Conservation (phyloP, 2,329 filamentous ascomycete species). For the Colletotrichum horii region DNA sequence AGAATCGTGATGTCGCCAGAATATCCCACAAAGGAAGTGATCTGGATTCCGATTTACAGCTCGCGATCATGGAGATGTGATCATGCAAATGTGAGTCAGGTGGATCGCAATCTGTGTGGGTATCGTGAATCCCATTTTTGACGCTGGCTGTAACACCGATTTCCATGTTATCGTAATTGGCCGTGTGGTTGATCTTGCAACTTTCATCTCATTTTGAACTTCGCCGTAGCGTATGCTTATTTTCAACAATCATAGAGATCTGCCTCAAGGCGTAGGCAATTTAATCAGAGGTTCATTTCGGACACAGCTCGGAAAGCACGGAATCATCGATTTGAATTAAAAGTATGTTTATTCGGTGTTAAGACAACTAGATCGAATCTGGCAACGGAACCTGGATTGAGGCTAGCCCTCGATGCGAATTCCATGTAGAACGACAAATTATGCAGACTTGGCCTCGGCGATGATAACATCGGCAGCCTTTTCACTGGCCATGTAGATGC, state of each 20-base stretch:
- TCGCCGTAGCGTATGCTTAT: neutral
- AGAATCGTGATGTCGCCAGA: neutral
- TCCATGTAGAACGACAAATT: neutral
- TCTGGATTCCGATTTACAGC: neutral
- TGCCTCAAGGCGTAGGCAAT: neutral
- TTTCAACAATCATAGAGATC: neutral
- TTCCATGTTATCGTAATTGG: neutral
- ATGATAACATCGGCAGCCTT: conserved; percentile 53
- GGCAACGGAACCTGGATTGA: neutral
- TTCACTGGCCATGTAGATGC: conserved; percentile 62
- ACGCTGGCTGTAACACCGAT: neutral
- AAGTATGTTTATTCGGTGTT: neutral
- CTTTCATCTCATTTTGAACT: neutral
- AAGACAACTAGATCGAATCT: neutral
- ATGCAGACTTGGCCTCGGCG: conserved; percentile 16
- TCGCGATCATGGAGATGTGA: neutral
- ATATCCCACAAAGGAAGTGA: neutral
- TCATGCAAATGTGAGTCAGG: neutral
- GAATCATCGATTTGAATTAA: neutral
- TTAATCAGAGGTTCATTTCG: neutral
- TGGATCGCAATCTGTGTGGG: neutral
- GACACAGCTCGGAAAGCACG: neutral
- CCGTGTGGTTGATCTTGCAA: neutral
- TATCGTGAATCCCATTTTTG: neutral
- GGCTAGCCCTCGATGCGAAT: neutral